phyloP scores from a whole-genome alignment of 1,284 basidiomycete genomes.

The Tilletia indica region DNA sequence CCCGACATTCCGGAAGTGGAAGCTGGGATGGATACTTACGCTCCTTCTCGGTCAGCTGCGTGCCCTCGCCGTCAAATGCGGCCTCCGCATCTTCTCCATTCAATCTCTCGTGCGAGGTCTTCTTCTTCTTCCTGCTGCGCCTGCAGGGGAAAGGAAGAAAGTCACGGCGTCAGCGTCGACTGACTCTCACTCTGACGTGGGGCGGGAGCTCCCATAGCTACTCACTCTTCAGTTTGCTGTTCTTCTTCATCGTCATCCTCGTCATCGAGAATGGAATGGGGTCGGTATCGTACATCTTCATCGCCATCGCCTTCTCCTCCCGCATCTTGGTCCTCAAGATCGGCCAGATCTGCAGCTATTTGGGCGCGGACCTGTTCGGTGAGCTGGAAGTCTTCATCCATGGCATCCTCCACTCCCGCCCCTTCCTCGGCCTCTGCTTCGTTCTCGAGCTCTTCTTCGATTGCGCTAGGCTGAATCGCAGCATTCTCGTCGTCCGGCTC shows the following conservation, averaged over 20 bases:
- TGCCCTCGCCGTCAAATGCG: background rate
- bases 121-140: constrained; percentile 13
- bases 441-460: background rate
- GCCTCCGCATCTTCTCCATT: too few relatives aligned
- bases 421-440: background rate
- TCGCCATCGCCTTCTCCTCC: background rate
- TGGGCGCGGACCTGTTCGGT: background rate
- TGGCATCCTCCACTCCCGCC: background rate
- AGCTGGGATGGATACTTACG: background rate
- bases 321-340: background rate
- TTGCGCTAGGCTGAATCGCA: background rate
- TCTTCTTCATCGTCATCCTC: too few relatives aligned
- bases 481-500: background rate
- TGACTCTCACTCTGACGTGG: too few relatives aligned
- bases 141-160: background rate
- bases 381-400: constrained; percentile 4
- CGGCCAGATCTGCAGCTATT: background rate
- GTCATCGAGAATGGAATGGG: too few relatives aligned
- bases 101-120: background rate
- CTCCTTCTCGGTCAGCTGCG: constrained; percentile 11
- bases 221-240: too few relatives aligned
- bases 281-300: background rate
- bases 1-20: too few relatives aligned
- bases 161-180: background rate
- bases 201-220: too few relatives aligned